These are phyloP conservation scores for Cercophora newfieldiana DNA, from an alignment of 495 filamentous ascomycete species.

Conservation along the genomic window DNA sequence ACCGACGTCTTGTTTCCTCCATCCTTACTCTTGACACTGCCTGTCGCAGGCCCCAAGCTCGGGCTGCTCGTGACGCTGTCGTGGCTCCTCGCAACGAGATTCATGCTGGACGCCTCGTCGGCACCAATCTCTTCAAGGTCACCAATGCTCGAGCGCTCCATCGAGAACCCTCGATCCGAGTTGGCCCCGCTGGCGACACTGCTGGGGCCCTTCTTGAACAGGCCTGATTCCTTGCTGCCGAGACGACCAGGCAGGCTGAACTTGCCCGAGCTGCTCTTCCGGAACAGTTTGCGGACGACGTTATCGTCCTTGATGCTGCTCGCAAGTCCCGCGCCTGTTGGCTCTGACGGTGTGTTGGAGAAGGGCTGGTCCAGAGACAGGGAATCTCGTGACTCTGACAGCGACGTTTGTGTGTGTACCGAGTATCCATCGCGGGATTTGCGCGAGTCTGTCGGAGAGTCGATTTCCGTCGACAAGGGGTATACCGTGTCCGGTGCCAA, in stretches of 20 bases:
- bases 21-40: conserved; percentile 23
- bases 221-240: conserved; percentile 62
- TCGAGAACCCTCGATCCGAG: conserved; percentile 45
- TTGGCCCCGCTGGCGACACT: conserved; percentile 46
- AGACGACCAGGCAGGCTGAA: conserved; percentile 67
- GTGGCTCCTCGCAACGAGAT: conserved; percentile 40
- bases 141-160: conserved; percentile 48
- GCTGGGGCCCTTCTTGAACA: conserved; percentile 62
- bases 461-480: conserved; percentile 28
- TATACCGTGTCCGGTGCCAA: conserved; percentile 24
- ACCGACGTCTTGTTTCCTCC: conserved; percentile 34
- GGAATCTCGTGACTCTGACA: conserved; percentile 74
- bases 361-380: conserved; percentile 61
- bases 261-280: conserved; percentile 78
- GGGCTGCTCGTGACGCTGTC: conserved; percentile 47
- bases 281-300: conserved; percentile 69
- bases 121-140: conserved; percentile 48
- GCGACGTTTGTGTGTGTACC: conserved; percentile 60
- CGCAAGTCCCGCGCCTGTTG: conserved; percentile 43
- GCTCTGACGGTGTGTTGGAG: conserved; percentile 66
- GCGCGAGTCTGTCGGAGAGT: conserved; percentile 63
- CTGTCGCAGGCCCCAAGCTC: conserved; percentile 37
- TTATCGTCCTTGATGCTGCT: conserved; percentile 48
- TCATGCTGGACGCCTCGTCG: conserved; percentile 25
- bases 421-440: conserved; percentile 54